Base-by-base conservation (phyloP, 441 rosid species). In the Flueggea neowawraea region DNA sequence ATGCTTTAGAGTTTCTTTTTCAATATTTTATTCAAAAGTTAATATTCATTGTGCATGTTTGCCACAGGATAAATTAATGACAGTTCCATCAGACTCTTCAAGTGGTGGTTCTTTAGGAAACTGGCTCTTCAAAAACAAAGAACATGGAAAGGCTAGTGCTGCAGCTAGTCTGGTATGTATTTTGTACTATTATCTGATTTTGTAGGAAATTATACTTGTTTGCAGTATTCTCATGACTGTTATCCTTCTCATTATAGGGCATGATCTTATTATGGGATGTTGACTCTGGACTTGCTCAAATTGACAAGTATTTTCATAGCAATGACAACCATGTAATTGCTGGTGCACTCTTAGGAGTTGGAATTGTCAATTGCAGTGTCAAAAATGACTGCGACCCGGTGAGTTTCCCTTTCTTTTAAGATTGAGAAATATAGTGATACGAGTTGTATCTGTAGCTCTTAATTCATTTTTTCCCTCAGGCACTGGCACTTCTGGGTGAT, bases 111-210 rank as follows among this genome's bases (percentile, higher is more conserved):
- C 93, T 54, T 79, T 95, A 14, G 97, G 83, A 73, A 86, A 80
- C 62, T 95, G 98, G 98, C 95, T 95, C 70, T 89, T 89, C 80
- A 95, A 90, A 75, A 91, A 95, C 68, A 95, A 88, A 73, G 99
- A 91, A 60, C 97, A 91, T 62, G 98, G 95, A 65, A 91, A 95
- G 77, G 79, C 86, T 69, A 95, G 99, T 80, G 98, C 98, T 64
- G 95, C 95, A 60, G 98, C 99, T 54, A 95, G 99, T 82, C 74
- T 95, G 90, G 98, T 93, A 76, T 49, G 78, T 50, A 14, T 66
- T 62, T 33, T 16, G 8, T 28, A 12, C 16, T 9, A 31, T 53
- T 44, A 10, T 22, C 28, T 22, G 28, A 22, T 22, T 22, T 22
- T 22, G 28, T 22, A 22, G 28, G 28, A 22, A 22, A 22, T 22